Evolutionary conservation across 2,329 filamentous ascomycete species (phyloP).

Genomic region (Kalmusia sp.): DNA sequence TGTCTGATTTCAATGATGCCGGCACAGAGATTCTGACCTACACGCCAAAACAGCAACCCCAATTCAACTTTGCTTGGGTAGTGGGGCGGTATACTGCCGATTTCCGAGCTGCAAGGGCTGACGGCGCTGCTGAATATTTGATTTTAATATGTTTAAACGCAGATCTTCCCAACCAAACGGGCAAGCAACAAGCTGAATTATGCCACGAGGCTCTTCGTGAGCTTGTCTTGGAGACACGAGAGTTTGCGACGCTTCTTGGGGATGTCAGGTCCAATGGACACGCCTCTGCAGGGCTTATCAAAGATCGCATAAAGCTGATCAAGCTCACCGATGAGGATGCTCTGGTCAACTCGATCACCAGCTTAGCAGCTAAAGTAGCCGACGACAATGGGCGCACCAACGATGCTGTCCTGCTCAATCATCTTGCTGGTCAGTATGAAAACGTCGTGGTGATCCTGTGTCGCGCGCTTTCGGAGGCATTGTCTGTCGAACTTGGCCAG

Average conservation of each 20-base stretch:
- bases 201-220: conserved; percentile 94
- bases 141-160: conserved; percentile 89
- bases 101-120: conserved; percentile 89
- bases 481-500: conserved; percentile 85
- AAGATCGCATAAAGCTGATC: conserved; percentile 83
- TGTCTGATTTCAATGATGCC: conserved; percentile 77
- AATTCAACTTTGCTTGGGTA: conserved; percentile 94
- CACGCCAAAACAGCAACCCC: conserved; percentile 73
- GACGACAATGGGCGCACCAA: conserved; percentile 94
- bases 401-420: conserved; percentile 92
- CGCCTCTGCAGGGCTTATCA: conserved; percentile 85
- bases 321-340: conserved; percentile 79
- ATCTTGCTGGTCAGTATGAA: conserved; percentile 94
- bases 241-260: conserved; percentile 92
- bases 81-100: conserved; percentile 95
- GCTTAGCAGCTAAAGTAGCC: conserved; percentile 89
- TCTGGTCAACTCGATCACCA: conserved; percentile 89
- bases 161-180: conserved; percentile 76
- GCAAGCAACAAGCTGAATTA: conserved; percentile 77
- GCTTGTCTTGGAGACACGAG: conserved; percentile 92
- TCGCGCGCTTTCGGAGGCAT: conserved; percentile 85
- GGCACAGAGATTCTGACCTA: conserved; percentile 70
- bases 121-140: conserved; percentile 92
- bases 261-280: conserved; percentile 88
- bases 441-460: conserved; percentile 91